Evolutionary conservation across 2,329 filamentous ascomycete species (phyloP).

Genomic region (Drechslerella coelobrocha): DNA sequence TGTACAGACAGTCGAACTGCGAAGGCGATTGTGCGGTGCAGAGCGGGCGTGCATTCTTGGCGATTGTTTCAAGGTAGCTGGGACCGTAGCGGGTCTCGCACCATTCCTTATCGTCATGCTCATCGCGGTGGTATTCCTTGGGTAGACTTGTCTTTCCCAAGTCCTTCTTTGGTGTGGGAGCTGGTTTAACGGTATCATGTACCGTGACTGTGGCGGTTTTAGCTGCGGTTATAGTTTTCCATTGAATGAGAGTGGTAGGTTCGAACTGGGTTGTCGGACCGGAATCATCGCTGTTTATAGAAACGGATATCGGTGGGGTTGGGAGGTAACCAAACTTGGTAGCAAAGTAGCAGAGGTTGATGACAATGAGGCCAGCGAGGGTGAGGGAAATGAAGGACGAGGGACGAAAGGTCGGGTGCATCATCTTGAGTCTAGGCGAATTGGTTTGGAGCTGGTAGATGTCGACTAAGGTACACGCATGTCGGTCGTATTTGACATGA

Average conservation of each 20-base stretch:
- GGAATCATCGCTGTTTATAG: neutral
- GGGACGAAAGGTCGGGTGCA: slow-evolving; percentile 8
- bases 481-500: neutral
- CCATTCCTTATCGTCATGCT: slow-evolving; percentile 30
- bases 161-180: neutral
- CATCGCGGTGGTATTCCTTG: slow-evolving; percentile 15
- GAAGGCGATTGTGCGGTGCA: slow-evolving; percentile 52
- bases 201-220: neutral
- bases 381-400: slow-evolving; percentile 11
- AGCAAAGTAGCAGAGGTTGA: slow-evolving; percentile 34
- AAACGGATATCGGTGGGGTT: neutral
- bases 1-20: slow-evolving; percentile 56
- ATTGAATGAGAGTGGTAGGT: neutral
- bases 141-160: slow-evolving; percentile 8
- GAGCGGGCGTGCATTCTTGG: slow-evolving; percentile 53
- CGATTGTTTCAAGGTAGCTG: slow-evolving; percentile 54
- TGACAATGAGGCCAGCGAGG: slow-evolving; percentile 12
- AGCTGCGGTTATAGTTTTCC: neutral
- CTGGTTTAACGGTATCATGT: neutral
- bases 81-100: slow-evolving; percentile 45
- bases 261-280: neutral
- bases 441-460: neutral
- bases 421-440: neutral
- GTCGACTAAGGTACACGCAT: neutral
- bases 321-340: slow-evolving; percentile 12